Evolutionary conservation across 2,329 filamentous ascomycete species (phyloP).

Genomic region (Calonectria pteridis): DNA sequence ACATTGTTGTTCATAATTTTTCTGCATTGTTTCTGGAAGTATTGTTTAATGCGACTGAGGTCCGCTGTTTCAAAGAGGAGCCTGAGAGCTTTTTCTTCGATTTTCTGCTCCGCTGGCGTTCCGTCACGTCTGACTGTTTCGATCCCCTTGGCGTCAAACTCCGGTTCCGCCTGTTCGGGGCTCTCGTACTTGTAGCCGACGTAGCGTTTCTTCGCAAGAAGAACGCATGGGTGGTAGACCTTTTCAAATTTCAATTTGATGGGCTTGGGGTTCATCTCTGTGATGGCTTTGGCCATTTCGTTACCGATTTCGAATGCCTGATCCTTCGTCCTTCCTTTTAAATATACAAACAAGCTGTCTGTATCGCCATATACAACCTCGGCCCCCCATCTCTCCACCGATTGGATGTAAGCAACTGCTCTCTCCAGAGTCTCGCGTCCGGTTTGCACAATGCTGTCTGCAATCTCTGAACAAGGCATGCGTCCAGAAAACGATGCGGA

Average conservation of each 20-base stretch:
- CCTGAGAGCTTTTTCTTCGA: slow-evolving; percentile 91
- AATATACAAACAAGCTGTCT: slow-evolving; percentile 91
- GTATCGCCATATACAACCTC: slow-evolving; percentile 99
- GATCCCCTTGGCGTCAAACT: slow-evolving; percentile 98
- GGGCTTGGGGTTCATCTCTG: slow-evolving; percentile 88
- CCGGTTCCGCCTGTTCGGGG: slow-evolving; percentile 79
- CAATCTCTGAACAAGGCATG: slow-evolving; percentile 98
- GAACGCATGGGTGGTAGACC: slow-evolving; percentile 94
- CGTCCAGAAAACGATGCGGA: slow-evolving; percentile 96
- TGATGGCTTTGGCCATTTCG: slow-evolving; percentile 90
- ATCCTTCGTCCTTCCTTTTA: slow-evolving; percentile 87
- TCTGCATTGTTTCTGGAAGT: slow-evolving; percentile 89
- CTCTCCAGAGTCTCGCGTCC: slow-evolving; percentile 94
- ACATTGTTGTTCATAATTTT: slow-evolving; percentile 94
- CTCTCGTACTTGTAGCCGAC: slow-evolving; percentile 97
- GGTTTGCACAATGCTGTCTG: slow-evolving; percentile 97
- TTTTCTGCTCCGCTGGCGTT: slow-evolving; percentile 95
- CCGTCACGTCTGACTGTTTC: slow-evolving; percentile 97
- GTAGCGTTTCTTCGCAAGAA: slow-evolving; percentile 97
- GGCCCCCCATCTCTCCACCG: slow-evolving; percentile 86
- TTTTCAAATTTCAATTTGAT: slow-evolving; percentile 99
- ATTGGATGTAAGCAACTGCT: slow-evolving; percentile 92
- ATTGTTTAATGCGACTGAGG: slow-evolving; percentile 87
- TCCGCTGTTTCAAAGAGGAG: slow-evolving; percentile 92
- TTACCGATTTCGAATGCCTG: slow-evolving; percentile 94